Percentiles rank a stretch among this genome's conserved stretches.
Conservation (phyloP, 768 basidiomycete species). For the Dacryopinax primogenitus region DNA sequence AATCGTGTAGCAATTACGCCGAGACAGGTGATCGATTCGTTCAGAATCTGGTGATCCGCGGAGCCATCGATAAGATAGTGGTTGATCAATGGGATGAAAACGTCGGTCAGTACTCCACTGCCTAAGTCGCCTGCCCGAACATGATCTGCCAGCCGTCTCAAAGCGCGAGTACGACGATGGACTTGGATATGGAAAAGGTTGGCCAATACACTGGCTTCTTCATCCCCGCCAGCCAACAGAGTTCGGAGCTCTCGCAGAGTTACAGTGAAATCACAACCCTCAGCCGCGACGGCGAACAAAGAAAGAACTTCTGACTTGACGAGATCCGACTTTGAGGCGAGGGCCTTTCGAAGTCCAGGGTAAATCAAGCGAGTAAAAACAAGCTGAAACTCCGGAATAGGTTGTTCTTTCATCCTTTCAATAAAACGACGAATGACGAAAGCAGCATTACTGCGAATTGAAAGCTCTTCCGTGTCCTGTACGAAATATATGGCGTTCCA, state of each 20-base stretch:
- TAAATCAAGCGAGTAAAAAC: constrained; percentile 54
- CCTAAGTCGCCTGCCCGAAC: constrained; percentile 52
- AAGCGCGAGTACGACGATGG: constrained; percentile 75
- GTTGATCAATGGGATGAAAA: constrained; percentile 76
- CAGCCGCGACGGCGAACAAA: constrained; percentile 64
- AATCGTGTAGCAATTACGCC: constrained; percentile 67
- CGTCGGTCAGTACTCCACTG: constrained; percentile 57
- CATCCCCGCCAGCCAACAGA: constrained; percentile 73
- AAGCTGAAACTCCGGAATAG: constrained; percentile 29
- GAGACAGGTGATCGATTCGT: constrained; percentile 70
- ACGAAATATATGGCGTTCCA: constrained; percentile 76
- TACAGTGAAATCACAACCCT: constrained; percentile 44
- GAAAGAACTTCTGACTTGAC: constrained; percentile 75
- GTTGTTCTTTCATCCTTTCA: constrained; percentile 36
- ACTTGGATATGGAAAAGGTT: constrained; percentile 90
- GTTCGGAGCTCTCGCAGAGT: constrained; percentile 66
- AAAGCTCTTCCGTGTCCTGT: constrained; percentile 79
- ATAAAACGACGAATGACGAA: constrained; percentile 66
- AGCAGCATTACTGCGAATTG: constrained; percentile 70
- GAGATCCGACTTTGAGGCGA: constrained; percentile 69
- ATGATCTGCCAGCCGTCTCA: constrained; percentile 69
- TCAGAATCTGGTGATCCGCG: constrained; percentile 74
- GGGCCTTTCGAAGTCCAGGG: constrained; percentile 64
- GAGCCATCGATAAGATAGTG: constrained; percentile 52
- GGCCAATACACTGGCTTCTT: constrained; percentile 93